Base-by-base conservation (phyloP, 805 yeast species). In the Yamadazyma sp. region DNA sequence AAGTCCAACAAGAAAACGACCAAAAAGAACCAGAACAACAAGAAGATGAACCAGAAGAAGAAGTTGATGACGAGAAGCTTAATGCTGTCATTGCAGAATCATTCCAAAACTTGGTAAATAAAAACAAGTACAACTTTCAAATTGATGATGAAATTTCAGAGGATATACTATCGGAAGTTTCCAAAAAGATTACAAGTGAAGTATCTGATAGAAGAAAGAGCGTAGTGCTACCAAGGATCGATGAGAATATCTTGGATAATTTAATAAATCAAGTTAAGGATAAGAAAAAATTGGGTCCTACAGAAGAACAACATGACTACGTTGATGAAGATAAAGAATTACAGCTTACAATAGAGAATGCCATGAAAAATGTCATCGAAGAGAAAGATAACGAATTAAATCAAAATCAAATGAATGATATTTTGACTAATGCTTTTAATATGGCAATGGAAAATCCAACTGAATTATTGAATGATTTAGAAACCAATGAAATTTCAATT, bases 361-460 rank as follows among this genome's bases (percentile, higher is more conserved):
- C 76, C 60, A 80, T 77, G 12, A 68, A 72, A 42, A 73, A 64
- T 46, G 82, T 75, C 14, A 42, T 50, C 17, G 12, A 30, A 34
- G 11, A 23, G 13, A 40, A 38, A 30, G 43, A 34, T 7, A 43
- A 14, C 10, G 77, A 74, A 18, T 62, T 81, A 39, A 86, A 81
- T 48, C 69, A 63, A 35, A 50, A 62, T 36, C 75, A 70, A 39
- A 71, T 83, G 77, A 80, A 76, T 48, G 82, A 76, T 45, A 83
- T 83, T 44, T 72, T 83, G 69, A 86, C 80, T 44, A 81, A 81
- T 58, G 93, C 91, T 1, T 71, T 83, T 62, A 75, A 76, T 30
- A 70, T 84, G 81, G 93, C 89, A 0, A 76, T 78, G 69, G 82
- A 76, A 41, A 76, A 80, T 40, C 82, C 82, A 45, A 53, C 55